Conservation (phyloP, 257 asterid genomes). For the Solanum virginianum region DNA sequence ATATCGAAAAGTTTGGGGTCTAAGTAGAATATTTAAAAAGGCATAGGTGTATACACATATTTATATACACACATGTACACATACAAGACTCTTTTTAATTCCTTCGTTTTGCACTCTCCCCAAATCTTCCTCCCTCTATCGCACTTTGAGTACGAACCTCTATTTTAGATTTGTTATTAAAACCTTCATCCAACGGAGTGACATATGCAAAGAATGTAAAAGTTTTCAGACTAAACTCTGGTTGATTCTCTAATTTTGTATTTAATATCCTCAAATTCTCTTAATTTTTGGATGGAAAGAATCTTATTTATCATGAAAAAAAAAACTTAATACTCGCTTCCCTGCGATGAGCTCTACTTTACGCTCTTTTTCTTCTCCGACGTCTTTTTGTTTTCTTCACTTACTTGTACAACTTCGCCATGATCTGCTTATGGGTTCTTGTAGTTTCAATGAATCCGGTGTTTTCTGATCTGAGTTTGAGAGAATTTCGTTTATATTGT, state of each 20-base stretch:
- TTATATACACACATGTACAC: no score
- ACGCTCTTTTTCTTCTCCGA: background rate
- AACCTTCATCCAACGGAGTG: no score
- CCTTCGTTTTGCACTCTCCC: background rate
- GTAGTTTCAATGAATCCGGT: background rate
- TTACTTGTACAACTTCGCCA: background rate
- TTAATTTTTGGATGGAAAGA: background rate
- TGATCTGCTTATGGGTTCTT: background rate
- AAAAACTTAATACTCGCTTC: conserved; percentile 70
- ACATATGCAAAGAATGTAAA: no score
- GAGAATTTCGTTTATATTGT: background rate
- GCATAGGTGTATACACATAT: no score
- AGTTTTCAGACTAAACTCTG: no score
- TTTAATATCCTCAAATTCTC: background rate
- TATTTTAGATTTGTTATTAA: no score
- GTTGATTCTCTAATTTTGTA: background rate
- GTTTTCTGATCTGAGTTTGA: background rate
- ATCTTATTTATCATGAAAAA: conserved; percentile 35
- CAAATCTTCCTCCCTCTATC: background rate
- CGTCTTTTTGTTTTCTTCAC: background rate
- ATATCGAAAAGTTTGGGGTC: no score
- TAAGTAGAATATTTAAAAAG: no score
- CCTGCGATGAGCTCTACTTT: conserved; percentile 43
- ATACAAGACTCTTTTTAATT: no score
- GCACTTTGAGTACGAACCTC: background rate